A percentile compares a stretch with the other conserved stretches of the same genome.
Conservation (phyloP, 2,329 filamentous ascomycete species). For the Clonostachys solani region DNA sequence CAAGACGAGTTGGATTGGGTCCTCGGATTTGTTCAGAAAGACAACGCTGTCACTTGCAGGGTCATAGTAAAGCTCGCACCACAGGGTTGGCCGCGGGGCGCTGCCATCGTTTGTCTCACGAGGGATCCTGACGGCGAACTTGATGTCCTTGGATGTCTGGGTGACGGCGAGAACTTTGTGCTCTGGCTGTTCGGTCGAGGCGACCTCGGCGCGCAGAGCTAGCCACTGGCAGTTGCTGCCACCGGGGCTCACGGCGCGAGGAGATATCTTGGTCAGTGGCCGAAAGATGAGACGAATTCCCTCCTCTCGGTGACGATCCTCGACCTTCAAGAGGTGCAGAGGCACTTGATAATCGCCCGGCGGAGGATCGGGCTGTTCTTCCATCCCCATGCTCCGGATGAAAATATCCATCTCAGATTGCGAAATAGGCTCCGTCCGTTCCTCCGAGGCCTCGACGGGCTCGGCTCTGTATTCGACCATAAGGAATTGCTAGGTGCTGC, state of each 20-base stretch:
- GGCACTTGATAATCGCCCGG: conserved; percentile 39
- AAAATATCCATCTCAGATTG: conserved; percentile 50
- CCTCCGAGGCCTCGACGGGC: conserved; percentile 34
- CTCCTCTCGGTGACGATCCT: conserved; percentile 47
- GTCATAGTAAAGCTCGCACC: conserved; percentile 58
- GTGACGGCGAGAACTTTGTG: conserved; percentile 56
- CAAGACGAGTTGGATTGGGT: conserved; percentile 39
- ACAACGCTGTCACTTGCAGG: conserved; percentile 55
- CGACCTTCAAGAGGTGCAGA: conserved; percentile 46
- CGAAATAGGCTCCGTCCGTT: conserved; percentile 56
- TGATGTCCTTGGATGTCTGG: conserved; percentile 56
- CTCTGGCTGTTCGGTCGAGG: conserved; percentile 44
- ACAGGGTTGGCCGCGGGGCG: conserved; percentile 39
- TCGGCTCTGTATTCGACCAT: conserved; percentile 42
- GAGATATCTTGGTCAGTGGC: conserved; percentile 44
- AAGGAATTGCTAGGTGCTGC: no score
- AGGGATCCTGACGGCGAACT: conserved; percentile 54
- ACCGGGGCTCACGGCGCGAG: conserved; percentile 49
- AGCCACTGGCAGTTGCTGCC: conserved; percentile 54
- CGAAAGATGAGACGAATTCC: conserved; percentile 55
- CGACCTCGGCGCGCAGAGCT: conserved; percentile 48
- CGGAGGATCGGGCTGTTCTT: conserved; percentile 29
- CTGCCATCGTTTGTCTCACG: conserved; percentile 36
- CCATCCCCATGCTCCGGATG: conserved; percentile 37
- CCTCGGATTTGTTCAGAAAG: conserved; percentile 49